Base-by-base conservation (phyloP, 371 early-diverging fungal species). In the Mortierella sp. region DNA sequence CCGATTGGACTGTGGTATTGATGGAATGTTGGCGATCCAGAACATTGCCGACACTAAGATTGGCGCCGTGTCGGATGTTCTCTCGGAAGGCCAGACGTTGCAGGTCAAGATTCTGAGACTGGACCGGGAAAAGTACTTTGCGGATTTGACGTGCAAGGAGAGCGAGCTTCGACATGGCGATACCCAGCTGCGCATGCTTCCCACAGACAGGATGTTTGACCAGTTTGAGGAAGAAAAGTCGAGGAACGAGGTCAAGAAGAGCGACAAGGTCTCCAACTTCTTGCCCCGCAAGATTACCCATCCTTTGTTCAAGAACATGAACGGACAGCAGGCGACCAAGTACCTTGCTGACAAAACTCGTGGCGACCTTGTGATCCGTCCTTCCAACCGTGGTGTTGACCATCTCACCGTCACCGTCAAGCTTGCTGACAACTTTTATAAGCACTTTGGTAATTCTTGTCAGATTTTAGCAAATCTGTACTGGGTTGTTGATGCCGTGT, bases 331-430 rank as follows among this genome's bases (percentile, higher is more conserved):
- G 79, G 98, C 98, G 5, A 94, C 95, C 81, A 90, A 92, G 58
- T 95, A 93, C 73, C 89, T 99, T 68, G 87, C 91, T 11, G 84
- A 87, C 24, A 90, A 94, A 31, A 91, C 90, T 24, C 90, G 92
- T 31, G 99, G 99, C 47, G 95, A 95, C 45, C 88, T 95, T n/a
- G 96, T 99, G 19, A 95, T 99, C 74, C 94, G 99, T 28, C 98
- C 99, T 1, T 98, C 98, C 21, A 96, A 96, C 7, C 92, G 94
- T 16, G 98, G 98, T 16, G 88, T 90, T 38, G 94, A 96, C 81
- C 97, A 97, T 83, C 90, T 99, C 26, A 94, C 96, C 0, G 94
- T 99, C 44, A 98, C 98, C 7, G 98, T 98, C 97, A 98, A 98
- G 80, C 93, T 98, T 19, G 95, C 92, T 63, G 95, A 96, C 31